These are phyloP conservation scores for Maudiozyma turicensis DNA, from an alignment of 805 yeast genomes.

Conservation along the genomic window DNA sequence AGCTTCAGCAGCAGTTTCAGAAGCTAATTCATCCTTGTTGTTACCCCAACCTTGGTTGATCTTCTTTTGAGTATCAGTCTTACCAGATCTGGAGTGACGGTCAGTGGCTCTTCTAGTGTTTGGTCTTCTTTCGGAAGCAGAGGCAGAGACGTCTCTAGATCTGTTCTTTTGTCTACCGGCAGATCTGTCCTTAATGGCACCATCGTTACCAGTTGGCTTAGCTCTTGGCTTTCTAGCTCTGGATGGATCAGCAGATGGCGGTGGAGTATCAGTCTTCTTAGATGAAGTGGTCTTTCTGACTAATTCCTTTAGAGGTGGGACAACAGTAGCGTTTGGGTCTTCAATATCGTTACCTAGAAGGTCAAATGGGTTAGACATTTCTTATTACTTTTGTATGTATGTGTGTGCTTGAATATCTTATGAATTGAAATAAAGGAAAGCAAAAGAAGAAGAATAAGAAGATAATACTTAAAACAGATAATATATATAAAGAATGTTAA, in stretches of 20 bases:
- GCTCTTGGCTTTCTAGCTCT: constrained; percentile 66
- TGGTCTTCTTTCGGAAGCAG: constrained; percentile 43
- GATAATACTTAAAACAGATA: neutral
- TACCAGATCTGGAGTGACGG: constrained; percentile 80
- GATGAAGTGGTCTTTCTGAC: constrained; percentile 77
- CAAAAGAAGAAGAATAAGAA: neutral
- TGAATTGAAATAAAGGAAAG: neutral
- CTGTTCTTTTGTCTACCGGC: constrained; percentile 58
- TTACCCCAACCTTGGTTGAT: constrained; percentile 85
- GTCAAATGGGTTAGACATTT: constrained; percentile 54
- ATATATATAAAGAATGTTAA: too few species aligned
- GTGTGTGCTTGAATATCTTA: neutral
- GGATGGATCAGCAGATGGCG: constrained; percentile 71
- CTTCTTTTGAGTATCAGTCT: constrained; percentile 77
- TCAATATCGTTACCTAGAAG: constrained; percentile 83
- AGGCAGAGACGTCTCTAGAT: constrained; percentile 41
- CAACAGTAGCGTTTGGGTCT: constrained; percentile 52
- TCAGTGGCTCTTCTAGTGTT: constrained; percentile 50
- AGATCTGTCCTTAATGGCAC: constrained; percentile 64
- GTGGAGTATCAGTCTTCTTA: constrained; percentile 77
- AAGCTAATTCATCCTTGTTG: constrained; percentile 57
- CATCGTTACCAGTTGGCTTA: constrained; percentile 77
- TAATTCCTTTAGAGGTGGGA: constrained; percentile 56
- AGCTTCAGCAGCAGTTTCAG: constrained; percentile 48
- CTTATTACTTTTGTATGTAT: constrained; percentile 1